Base-by-base conservation (phyloP, 192 early-diverging fungal genomes). In the Podila horticola region DNA sequence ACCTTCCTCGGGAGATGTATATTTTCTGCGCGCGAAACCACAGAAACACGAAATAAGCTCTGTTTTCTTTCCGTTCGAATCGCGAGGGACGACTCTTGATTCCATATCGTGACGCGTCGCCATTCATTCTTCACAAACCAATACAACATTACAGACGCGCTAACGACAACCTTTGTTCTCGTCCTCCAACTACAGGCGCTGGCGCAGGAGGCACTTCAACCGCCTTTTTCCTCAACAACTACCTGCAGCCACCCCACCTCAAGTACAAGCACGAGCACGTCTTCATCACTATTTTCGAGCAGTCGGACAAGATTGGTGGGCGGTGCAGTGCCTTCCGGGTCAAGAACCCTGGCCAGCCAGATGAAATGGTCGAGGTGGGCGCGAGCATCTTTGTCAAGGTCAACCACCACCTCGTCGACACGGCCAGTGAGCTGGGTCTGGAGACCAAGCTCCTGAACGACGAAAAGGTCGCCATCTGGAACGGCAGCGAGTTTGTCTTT, bases 311-410 rank as follows among this genome's bases (percentile, higher is more conserved):
- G 50, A 67, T 91, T 24, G 91, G 91, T 58, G 91, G 91, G 8
- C 87, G 91, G 0, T 77, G 82, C 66, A 60, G 51, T 10, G 72
- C 57, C 2, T 81, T 81, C 29, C 60, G 61, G 3, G 74, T 85
- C 36, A 62, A 51, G 0, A 65, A 83, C 67, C 71, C 82, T 57
- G 72, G 58, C 1, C 62, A 84, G 19, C 24, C 72, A 24, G 58
- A 84, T 9, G 61, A 74, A 17, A 64, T 73, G 24, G 74, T 91
- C 17, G 91, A 92, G 75, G 62, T 88, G 5, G 91, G 91, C 0
- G 91, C 90, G 11, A 91, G 90, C 31, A 89, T 92, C 52, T 92
- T 92, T 74, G 82, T 91, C 28, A 82, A 84, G 24, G 75, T 66
- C 41, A 92, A 92, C 64, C 71, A 87, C 66, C 69, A 92, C 64